Evolutionary conservation across 768 basidiomycete species (phyloP).

Genomic region (Collybia sordida): DNA sequence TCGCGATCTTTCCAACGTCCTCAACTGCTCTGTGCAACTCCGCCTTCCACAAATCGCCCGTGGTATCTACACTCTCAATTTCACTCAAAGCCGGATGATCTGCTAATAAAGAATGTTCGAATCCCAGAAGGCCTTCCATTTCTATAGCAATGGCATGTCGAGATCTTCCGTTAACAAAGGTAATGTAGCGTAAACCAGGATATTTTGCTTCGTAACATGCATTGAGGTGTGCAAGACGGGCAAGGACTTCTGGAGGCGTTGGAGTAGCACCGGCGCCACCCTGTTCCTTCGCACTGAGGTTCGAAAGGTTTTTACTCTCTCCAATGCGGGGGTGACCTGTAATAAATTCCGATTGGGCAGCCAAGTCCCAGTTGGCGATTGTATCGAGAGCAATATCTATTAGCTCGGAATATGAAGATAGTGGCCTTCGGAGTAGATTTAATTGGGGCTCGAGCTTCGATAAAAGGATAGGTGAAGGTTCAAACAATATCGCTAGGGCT

Average conservation of each 20-base stretch:
- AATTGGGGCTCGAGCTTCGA: conserved; percentile 52
- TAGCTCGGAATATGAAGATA: conserved; percentile 50
- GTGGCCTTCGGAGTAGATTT: conserved; percentile 25
- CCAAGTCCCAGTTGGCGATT: conserved; percentile 52
- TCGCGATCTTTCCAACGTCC: conserved; percentile 78
- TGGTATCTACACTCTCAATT: conserved; percentile 35
- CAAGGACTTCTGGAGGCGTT: conserved; percentile 75
- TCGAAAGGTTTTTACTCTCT: conserved; percentile 72
- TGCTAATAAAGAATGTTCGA: conserved; percentile 49
- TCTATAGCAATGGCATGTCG: conserved; percentile 71
- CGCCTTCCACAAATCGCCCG: conserved; percentile 51
- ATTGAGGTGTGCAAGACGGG: conserved; percentile 74
- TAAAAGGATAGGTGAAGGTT: conserved; percentile 56
- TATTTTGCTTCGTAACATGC: conserved; percentile 71
- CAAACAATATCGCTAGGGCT: conserved; percentile 33
- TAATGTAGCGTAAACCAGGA: conserved; percentile 82
- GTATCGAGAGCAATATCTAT: conserved; percentile 51
- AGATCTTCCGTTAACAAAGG: conserved; percentile 86
- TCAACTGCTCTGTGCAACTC: conserved; percentile 74
- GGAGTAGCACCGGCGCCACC: conserved; percentile 43
- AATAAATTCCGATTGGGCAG: conserved; percentile 62
- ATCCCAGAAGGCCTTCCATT: conserved; percentile 68
- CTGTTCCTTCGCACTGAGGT: conserved; percentile 80
- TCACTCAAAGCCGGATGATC: conserved; percentile 36
- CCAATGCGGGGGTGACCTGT: conserved; percentile 90